Conservation (phyloP, 1,284 basidiomycete genomes). For the Anthracocystis panici-leucophaei region DNA sequence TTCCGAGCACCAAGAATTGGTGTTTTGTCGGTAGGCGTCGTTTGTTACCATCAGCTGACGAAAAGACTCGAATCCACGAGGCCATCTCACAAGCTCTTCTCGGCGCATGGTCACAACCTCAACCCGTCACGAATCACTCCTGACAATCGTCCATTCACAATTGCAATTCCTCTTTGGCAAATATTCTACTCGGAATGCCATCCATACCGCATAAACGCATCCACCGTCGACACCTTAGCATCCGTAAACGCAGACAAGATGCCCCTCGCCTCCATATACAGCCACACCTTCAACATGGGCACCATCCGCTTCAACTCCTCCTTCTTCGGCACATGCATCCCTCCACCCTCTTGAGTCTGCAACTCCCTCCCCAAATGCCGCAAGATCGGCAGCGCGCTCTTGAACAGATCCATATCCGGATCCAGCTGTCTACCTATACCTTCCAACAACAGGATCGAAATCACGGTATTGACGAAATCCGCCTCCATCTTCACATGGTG, state of each 20-base stretch:
- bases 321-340: slow-evolving; percentile 38
- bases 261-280: slow-evolving; percentile 60
- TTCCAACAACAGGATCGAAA: slow-evolving; percentile 91
- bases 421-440: slow-evolving; percentile 95
- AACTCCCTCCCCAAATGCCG: slow-evolving; percentile 57
- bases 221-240: slow-evolving; percentile 52
- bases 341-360: slow-evolving; percentile 35
- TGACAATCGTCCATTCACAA: not conserved
- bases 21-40: slow-evolving; percentile 76
- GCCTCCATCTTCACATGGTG: slow-evolving; percentile 99
- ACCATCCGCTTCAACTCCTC: slow-evolving; percentile 39
- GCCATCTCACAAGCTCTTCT: slow-evolving; percentile 13
- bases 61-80: not conserved
- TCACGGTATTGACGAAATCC: slow-evolving; percentile 98
- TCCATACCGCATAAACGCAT: slow-evolving; percentile 66
- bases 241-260: slow-evolving; percentile 48
- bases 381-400: slow-evolving; percentile 64
- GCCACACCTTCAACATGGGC: slow-evolving; percentile 65
- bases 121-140: not conserved
- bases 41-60: not conserved
- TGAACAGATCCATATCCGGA: slow-evolving; percentile 80
- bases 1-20: slow-evolving; percentile 94
- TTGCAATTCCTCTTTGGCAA: slow-evolving; percentile 1
- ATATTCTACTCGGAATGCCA: slow-evolving; percentile 55
- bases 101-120: slow-evolving; percentile 12